Conservation (phyloP, 2,329 filamentous ascomycete genomes). For the Botrytis fabae region DNA sequence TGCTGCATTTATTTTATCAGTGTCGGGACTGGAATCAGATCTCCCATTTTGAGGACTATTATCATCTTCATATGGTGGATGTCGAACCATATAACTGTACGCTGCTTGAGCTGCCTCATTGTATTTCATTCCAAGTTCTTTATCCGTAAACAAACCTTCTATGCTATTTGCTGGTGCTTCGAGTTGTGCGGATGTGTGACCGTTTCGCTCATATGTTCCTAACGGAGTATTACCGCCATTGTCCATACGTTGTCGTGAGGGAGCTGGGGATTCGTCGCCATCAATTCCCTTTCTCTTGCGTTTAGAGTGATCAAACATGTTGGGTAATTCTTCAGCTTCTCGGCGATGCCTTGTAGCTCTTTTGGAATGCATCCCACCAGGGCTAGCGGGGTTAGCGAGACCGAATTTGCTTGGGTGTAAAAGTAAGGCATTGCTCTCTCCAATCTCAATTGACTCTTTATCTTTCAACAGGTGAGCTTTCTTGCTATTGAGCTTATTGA, state of each 20-base stretch:
- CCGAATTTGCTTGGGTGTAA: conserved; percentile 69
- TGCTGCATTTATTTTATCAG: conserved; percentile 50
- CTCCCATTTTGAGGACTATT: conserved; percentile 47
- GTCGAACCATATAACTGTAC: conserved; percentile 61
- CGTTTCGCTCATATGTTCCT: conserved; percentile 61
- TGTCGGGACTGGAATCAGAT: conserved; percentile 44
- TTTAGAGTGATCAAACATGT: conserved; percentile 59
- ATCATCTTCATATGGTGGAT: conserved; percentile 40
- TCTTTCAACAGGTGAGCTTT: conserved; percentile 64
- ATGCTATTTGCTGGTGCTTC: conserved; percentile 62
- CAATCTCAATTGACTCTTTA: conserved; percentile 67
- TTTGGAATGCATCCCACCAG: conserved; percentile 63
- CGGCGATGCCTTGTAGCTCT: conserved; percentile 62
- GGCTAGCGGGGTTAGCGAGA: conserved; percentile 63
- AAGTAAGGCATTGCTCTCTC: conserved; percentile 63
- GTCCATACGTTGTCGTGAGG: conserved; percentile 56
- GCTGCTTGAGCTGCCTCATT: conserved; percentile 62
- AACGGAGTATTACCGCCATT: conserved; percentile 59
- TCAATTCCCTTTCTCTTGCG: conserved; percentile 61
- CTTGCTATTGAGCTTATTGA: conserved; percentile 64
- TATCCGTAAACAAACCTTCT: conserved; percentile 70
- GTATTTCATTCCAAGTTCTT: conserved; percentile 66
- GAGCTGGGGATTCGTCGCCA: conserved; percentile 63
- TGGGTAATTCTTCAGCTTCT: conserved; percentile 57
- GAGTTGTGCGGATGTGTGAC: conserved; percentile 52